Base-by-base conservation (phyloP, 257 asterid genomes). In the Striga asiatica region DNA sequence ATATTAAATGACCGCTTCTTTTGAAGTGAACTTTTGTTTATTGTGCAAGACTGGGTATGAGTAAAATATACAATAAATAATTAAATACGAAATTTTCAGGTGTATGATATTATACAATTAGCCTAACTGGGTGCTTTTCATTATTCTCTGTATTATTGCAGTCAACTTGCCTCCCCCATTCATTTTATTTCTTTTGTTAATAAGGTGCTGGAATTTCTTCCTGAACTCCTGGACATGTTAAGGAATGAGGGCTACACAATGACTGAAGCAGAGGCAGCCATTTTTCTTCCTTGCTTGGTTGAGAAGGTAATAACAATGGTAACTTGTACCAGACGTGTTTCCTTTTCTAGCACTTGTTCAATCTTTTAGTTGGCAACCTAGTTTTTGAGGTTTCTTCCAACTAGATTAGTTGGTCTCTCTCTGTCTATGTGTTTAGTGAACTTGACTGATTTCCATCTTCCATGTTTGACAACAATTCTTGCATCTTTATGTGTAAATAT, bases 121-220 rank as follows among this genome's bases (percentile, higher is more conserved):
- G n/a, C 27, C 20, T 34, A 17, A 16, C 3, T n/a, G 25, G 19
- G 50, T 43, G 24, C 50, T 43, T 38, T 11, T 3, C n/a, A 22
- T 12, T 35, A 14, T 54, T 7, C 32, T 37, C 43, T 37, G 5
- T 10, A 37, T 37, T 12, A 35, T 12, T 57, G 41, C 38, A 46
- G 59, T 47, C 52, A n/a, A 32, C 61, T 70, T 35, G 59, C 35
- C 18, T 50, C 19, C 14, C 37, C 62, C 19, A 27, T 58, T 43
- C 41, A 13, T 29, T 57, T 41, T 61, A 47, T 16, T 63, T 45
- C 23, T 10, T 56, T 61, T 62, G 42, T 58, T 65, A 51, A 48
- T 27, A 59, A 92, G 99, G 99, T 92, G 62, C 91, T 92, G 80
- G 99, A 92, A 68, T 92, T 88, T 76, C 94, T 92, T 73, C 92